A percentile compares a stretch with the other conserved stretches of the same genome.
Conservation (phyloP, 495 filamentous ascomycete species). For the Tricharina praecox region DNA sequence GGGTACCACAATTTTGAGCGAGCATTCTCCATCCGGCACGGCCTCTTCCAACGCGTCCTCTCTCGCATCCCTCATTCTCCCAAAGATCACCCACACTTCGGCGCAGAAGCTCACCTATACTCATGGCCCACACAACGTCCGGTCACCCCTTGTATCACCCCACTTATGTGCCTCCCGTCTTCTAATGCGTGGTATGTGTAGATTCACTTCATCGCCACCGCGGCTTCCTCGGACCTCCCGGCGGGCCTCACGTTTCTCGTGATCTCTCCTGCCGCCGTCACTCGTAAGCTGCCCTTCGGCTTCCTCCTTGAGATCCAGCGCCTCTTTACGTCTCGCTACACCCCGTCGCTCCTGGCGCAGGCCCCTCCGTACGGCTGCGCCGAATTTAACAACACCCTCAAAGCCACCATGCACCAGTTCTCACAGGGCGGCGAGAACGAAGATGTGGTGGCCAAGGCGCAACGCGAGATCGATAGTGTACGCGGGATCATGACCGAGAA, state of each 20-base stretch:
- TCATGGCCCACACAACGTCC: conserved; percentile 62
- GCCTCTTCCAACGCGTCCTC: conserved; percentile 60
- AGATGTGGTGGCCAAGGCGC: conserved; percentile 70
- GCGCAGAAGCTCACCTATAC: conserved; percentile 89
- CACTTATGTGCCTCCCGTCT: neutral
- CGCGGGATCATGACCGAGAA: conserved; percentile 96
- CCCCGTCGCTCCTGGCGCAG: conserved; percentile 54
- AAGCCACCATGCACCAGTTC: conserved; percentile 63
- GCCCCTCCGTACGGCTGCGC: conserved; percentile 82
- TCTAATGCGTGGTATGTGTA: neutral
- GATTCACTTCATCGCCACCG: conserved; percentile 86
- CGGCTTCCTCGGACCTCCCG: conserved; percentile 47
- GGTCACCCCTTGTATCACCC: no score
- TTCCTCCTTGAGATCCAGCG: conserved; percentile 84
- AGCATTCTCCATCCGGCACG: conserved; percentile 61
- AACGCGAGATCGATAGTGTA: conserved; percentile 81
- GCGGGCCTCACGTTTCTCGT: conserved; percentile 76
- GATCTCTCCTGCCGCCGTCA: conserved; percentile 56
- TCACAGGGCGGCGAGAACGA: conserved; percentile 42
- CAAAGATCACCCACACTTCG: conserved; percentile 68
- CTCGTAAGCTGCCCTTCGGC: conserved; percentile 78
- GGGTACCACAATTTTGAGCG: conserved; percentile 75
- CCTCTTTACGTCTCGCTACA: conserved; percentile 62
- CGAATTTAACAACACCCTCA: conserved; percentile 65
- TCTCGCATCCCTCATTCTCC: conserved; percentile 85